Evolutionary conservation across 2,329 filamentous ascomycete species (phyloP), one percentile per base, ranked within the genome.

Genomic region (Chrysoporthe deuterocubensis): DNA sequence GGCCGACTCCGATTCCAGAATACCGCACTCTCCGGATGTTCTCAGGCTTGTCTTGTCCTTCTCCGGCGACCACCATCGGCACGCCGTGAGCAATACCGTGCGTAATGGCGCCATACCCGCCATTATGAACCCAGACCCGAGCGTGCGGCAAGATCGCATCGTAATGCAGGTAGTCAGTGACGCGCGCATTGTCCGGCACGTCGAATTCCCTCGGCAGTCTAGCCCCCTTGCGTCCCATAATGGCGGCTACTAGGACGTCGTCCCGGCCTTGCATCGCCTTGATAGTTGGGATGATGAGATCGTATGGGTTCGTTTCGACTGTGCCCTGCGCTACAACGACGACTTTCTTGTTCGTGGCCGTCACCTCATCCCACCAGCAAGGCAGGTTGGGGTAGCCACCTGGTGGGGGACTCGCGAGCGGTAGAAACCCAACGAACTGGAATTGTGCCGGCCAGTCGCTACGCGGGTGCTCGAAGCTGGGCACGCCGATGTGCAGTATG

Each of bases 11-110:
- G 16, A 78, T 72, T 1, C 78, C 77, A 4, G 75, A 74, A 70
- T 71, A 78, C 2, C 75, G 76, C 1, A 80, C 74, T 2, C 79
- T 72, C 43, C 71, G 72, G 4, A 76, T 74, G 67, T 79, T 81
- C 68, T 81, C 80, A 5, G 74, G 72, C 74, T 81, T 81, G 70
- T 81, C 80, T 75, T 81, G 79, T 0, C 78, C 78, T 66, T 81
- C 79, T 18, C 79, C 80, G 0, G 78, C 78, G 2, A 79, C 74
- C 0, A 81, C 77, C 78, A 80, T 79, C 3, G 79, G 79, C 32
- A 81, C 77, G 4, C 77, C 79, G 63, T 80, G 75, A 7, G 77
- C 77, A 57, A 81, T 76, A 14, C 79, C 79, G 64, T 81, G 80
- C 62, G 75, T 78, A 11, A 80, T 75, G 4, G 79, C 80, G 4